Evolutionary conservation across 2,329 filamentous ascomycete genomes (phyloP).

Genomic region (Nemania abortiva): DNA sequence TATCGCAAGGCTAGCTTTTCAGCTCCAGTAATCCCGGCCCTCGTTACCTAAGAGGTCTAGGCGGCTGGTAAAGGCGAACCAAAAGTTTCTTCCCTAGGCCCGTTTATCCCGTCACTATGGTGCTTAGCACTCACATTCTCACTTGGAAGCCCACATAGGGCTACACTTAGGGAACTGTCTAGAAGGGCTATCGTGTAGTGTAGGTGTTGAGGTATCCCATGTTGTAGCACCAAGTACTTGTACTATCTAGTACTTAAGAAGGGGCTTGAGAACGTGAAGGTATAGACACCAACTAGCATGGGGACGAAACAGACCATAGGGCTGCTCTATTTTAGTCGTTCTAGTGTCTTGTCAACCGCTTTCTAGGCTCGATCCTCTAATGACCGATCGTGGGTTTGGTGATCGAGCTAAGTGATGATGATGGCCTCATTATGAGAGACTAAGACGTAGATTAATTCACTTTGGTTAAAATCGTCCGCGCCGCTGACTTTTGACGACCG

Average conservation of each 20-base stretch:
- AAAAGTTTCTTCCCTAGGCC: not conserved
- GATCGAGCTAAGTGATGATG: slow-evolving; percentile 2
- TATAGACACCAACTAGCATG: slow-evolving; percentile 14
- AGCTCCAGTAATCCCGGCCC: not conserved
- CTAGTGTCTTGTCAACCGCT: not conserved
- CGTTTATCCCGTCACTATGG: slow-evolving; percentile 5
- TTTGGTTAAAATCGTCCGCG: not conserved
- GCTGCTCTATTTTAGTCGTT: not conserved
- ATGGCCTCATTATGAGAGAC: slow-evolving; percentile 17
- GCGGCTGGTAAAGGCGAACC: not conserved
- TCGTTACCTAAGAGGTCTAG: not conserved
- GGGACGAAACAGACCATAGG: slow-evolving; percentile 25
- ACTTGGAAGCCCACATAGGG: slow-evolving; percentile 3
- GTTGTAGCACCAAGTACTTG: not conserved
- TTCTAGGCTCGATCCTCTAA: slow-evolving; percentile 5
- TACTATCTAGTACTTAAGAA: slow-evolving; percentile 1
- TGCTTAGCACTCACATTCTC: not conserved
- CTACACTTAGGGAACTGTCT: not conserved
- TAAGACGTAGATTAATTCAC: not conserved
- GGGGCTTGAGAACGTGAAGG: not conserved
- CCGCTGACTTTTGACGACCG: not conserved
- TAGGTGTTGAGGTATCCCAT: not conserved
- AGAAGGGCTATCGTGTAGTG: not conserved
- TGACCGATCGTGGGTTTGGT: slow-evolving; percentile 6
- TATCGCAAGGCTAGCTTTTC: slow-evolving; percentile 14